phyloP scores from a whole-genome alignment of 2,329 filamentous ascomycete species.

The Thelonectria olida region DNA sequence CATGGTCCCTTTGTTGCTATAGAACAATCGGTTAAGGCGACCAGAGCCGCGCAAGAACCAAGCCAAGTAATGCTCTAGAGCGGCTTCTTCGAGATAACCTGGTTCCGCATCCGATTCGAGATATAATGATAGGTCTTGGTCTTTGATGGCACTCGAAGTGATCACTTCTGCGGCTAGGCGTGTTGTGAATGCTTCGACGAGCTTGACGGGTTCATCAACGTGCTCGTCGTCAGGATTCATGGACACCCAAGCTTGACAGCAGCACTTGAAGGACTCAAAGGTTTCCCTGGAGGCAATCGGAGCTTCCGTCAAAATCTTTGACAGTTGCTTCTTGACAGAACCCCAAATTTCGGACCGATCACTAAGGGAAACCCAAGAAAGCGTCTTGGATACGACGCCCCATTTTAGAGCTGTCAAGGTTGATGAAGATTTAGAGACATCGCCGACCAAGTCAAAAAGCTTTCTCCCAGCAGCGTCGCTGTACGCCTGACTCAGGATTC shows the following conservation, averaged over 20 bases:
- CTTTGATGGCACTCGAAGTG: slow-evolving; percentile 34
- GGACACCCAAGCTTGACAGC: slow-evolving; percentile 49
- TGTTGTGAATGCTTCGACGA: slow-evolving; percentile 46
- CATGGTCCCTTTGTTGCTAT: slow-evolving; percentile 35
- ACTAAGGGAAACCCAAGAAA: slow-evolving; percentile 46
- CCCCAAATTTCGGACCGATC: slow-evolving; percentile 46
- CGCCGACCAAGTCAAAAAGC: slow-evolving; percentile 48
- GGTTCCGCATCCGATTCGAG: slow-evolving; percentile 26
- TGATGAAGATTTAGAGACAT: slow-evolving; percentile 42
- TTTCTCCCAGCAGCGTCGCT: slow-evolving; percentile 52
- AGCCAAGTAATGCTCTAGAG: slow-evolving; percentile 44
- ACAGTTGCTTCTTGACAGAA: slow-evolving; percentile 43
- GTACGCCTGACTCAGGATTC: slow-evolving; percentile 53
- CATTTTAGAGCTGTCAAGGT: slow-evolving; percentile 50
- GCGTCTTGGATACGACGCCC: slow-evolving; percentile 49
- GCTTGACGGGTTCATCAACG: slow-evolving; percentile 40
- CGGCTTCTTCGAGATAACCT: slow-evolving; percentile 38
- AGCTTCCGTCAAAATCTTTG: slow-evolving; percentile 45
- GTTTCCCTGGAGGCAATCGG: slow-evolving; percentile 47
- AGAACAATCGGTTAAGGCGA: slow-evolving; percentile 43
- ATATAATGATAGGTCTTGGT: slow-evolving; percentile 29
- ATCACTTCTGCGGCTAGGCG: slow-evolving; percentile 45
- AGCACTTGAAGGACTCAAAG: slow-evolving; percentile 53
- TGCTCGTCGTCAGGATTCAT: slow-evolving; percentile 48
- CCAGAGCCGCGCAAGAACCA: slow-evolving; percentile 47